phyloP scores from a whole-genome alignment of 768 basidiomycete species.

The Sarcomyxa edulis region DNA sequence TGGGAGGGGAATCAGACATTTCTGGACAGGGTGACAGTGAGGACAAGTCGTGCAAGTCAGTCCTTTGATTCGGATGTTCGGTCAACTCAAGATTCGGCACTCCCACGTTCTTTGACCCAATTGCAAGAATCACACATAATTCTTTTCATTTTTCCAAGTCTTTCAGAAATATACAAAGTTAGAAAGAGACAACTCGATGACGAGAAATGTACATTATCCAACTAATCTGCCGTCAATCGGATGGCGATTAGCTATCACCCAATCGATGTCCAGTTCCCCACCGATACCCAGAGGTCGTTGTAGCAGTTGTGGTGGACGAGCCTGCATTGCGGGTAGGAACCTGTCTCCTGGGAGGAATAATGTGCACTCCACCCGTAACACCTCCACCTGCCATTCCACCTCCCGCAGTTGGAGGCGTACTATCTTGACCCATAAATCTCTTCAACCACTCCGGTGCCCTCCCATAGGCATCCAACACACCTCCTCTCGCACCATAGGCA shows the following conservation, averaged over 20 bases:
- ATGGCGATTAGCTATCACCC: conserved; percentile 21
- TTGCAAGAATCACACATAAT: too few species aligned
- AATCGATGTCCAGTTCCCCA: conserved; percentile 57
- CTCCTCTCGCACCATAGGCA: conserved; percentile 34
- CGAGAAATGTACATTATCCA: too few species aligned
- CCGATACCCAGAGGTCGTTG: conserved; percentile 16
- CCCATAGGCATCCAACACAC: conserved; percentile 34
- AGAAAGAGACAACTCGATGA: too few species aligned
- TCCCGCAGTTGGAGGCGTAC: conserved; percentile 16
- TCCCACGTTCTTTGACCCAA: too few species aligned
- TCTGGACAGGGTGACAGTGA: too few species aligned
- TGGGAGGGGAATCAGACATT: conserved; percentile 52
- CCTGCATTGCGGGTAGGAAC: conserved; percentile 5
- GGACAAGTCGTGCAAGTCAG: too few species aligned
- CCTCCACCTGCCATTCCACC: conserved; percentile 29
- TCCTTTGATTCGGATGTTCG: too few species aligned
- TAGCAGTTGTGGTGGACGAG: conserved; percentile 8
- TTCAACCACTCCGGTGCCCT: conserved; percentile 58
- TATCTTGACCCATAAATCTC: conserved; percentile 39
- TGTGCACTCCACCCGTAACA: conserved; percentile 48
- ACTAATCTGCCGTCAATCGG: too few species aligned
- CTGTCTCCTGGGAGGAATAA: conserved; percentile 44
- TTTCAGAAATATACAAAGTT: too few species aligned
- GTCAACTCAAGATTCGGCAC: too few species aligned
- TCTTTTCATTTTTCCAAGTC: too few species aligned